Percentiles rank a stretch among this genome's conserved stretches.
These are phyloP conservation scores for Syzygium oleosum DNA, from an alignment of 345 rosid species.

Conservation along the genomic window DNA sequence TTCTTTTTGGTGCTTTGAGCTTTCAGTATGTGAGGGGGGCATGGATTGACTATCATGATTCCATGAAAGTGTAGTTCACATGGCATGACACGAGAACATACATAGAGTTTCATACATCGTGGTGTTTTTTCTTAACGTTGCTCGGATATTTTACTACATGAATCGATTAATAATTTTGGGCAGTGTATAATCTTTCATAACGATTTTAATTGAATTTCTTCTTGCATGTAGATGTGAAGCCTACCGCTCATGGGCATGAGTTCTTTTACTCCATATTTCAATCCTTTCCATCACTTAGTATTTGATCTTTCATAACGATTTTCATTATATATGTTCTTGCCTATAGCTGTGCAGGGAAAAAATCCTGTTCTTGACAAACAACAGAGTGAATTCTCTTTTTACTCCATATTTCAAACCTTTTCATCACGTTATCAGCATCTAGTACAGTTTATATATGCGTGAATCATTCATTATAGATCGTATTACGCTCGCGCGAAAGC, in stretches of 20 bases:
- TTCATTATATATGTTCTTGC: not conserved
- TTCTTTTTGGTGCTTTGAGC: not conserved
- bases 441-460: not conserved
- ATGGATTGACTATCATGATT: fast-evolving
- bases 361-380: fast-evolving
- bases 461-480: not conserved
- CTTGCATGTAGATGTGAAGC: not conserved
- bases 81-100: not conserved
- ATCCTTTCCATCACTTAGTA: not conserved
- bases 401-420: not conserved
- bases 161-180: not conserved
- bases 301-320: not conserved
- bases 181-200: not conserved
- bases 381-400: not conserved
- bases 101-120: not conserved
- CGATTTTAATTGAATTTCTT: not conserved
- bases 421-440: not conserved
- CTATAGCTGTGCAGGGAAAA: fast-evolving
- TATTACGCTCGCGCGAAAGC: not conserved
- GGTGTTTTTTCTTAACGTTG: not conserved
- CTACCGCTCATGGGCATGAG: fast-evolving
- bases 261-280: not conserved
- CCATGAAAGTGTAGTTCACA: not conserved
- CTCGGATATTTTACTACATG: fast-evolving
- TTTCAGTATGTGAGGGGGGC: not conserved